Evolutionary conservation across 805 yeast genomes (phyloP), one percentile per base, ranked within the genome.

Genomic region (Ogataea trehalophila): DNA sequence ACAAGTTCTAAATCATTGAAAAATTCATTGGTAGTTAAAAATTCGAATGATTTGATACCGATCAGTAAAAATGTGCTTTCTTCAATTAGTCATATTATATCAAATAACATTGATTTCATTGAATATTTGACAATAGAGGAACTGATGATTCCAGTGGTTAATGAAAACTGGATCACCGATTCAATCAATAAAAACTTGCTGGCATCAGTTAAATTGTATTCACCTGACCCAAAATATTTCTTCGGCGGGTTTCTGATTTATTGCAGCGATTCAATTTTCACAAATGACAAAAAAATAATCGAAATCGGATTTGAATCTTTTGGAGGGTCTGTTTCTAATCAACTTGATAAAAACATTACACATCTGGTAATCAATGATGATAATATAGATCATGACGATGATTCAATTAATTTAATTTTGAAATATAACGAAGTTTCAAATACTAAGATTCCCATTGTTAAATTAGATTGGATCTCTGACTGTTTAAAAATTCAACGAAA

Each of bases 381-480:
- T 5, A 79, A 77, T 52, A 60, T 67, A 34, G 63, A 77, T 3
- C 31, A 26, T 2, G 77, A 80, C 46, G 86, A 80, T 45, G 80
- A 80, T 49, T 77, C 56, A 33, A 52, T 51, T 36, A 6, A 6
- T 26, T 45, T 63, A 42, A 58, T 63, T 7, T 34, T 44, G 6
- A 64, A 59, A 2, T 63, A 52, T 42, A 64, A 64, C 45, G 55
- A 55, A 15, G 52, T 53, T 0, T 68, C 67, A 1, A 62, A 62
- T 5, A 63, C 70, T 35, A 62, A 70, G 34, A 81, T 85, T 34
- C 72, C 76, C 42, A 74, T 83, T 15, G 94, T 91, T 3, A 70
- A 76, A 3, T 95, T 96, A 0, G 78, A 80, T 18, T 92, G 96
- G 97, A 65, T 91, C 14, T 82, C 83, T 44, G 85, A 79, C 49